These are phyloP conservation scores for Hemisphaericaspora nanyangensis DNA, from an alignment of 805 yeast species.

Conservation along the genomic window DNA sequence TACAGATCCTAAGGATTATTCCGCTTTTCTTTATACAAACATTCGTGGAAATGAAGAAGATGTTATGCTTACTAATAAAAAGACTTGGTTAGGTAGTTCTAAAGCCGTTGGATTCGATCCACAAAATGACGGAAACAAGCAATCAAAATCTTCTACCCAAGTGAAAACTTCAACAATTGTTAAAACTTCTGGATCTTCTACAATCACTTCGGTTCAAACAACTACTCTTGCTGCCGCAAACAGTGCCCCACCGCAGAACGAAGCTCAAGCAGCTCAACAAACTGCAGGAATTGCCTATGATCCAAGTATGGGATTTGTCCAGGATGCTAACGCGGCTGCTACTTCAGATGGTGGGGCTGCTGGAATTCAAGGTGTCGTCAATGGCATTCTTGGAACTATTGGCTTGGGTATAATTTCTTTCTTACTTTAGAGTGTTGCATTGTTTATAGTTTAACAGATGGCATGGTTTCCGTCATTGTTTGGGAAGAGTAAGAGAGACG, in stretches of 20 bases:
- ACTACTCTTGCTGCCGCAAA: constrained; percentile 9
- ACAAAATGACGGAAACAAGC: constrained; percentile 22
- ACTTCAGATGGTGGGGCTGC: constrained; percentile 11
- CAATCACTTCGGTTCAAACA: constrained; percentile 13
- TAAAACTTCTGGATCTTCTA: constrained; percentile 17
- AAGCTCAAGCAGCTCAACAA: constrained; percentile 8
- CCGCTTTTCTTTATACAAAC: constrained; percentile 43
- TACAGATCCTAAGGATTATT: constrained; percentile 48
- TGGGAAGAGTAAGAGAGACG: too few relatives aligned
- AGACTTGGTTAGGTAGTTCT: constrained; percentile 54
- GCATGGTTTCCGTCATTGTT: too few relatives aligned
- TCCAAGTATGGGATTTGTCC: constrained; percentile 36
- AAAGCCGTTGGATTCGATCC: constrained; percentile 68
- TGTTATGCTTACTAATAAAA: constrained; percentile 60
- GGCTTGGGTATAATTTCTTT: constrained; percentile 18
- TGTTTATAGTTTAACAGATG: too few relatives aligned
- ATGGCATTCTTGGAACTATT: constrained; percentile 17
- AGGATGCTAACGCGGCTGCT: constrained; percentile 19
- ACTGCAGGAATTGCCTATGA: constrained; percentile 13
- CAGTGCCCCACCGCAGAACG: constrained; percentile 5
- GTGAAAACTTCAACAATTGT: constrained; percentile 8
- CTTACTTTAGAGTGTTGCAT: constrained; percentile 4
- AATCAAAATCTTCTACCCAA: constrained; percentile 8
- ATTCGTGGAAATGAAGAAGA: constrained; percentile 33
- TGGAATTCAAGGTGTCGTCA: constrained; percentile 10